Evolutionary conservation across 345 rosid species (phyloP), one percentile per base, ranked within the genome.

Genomic region (Zanthoxylum bungeanum): DNA sequence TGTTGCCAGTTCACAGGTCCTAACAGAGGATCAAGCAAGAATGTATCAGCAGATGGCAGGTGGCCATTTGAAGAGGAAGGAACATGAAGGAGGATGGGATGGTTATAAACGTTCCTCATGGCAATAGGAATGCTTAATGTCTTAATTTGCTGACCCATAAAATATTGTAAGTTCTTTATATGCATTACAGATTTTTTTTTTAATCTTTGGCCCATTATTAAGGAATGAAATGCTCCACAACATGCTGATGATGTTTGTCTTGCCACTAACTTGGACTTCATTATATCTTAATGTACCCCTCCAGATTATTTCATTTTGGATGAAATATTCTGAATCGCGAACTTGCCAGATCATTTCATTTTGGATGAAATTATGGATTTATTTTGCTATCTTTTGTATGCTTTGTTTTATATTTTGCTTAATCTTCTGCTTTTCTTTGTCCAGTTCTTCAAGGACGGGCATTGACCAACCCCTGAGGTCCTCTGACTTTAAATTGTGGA

Each of bases 1-100:
- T 4, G 79, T 88, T 34, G 60, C 86, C 19, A 71, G 80, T 77
- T 73, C 93, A 3, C 91, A 85, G 72, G 79, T 83, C 34, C 70
- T 83, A 63, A 61, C 84, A 7, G 97, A 90, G 59, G 97, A 91
- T 66, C 92, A 85, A 73, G 77, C 87, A 63, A 86, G 93, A 81
- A 84, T 89, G 78, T 94, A 81, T 82, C 96, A 90, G 59, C 69
- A 84, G 68, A 65, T 87, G 8, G 82, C 87, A 8, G 84, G 89
- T 58, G 85, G 93, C n/a, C 36, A 76, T 56, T 75, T 85, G 42
- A 95, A 87, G 86, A 91, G 94, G 77, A 95, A 89, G 76, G 98
- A 92, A 59, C 93, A 97, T 24, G 99, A 92, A 3, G 97, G 96
- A 28, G 92, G 98, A 42, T 87, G 96, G 97, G 98, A 93, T 69